These are phyloP conservation scores for Fagus crenata DNA, from an alignment of 306 rosid species.

Conservation along the genomic window DNA sequence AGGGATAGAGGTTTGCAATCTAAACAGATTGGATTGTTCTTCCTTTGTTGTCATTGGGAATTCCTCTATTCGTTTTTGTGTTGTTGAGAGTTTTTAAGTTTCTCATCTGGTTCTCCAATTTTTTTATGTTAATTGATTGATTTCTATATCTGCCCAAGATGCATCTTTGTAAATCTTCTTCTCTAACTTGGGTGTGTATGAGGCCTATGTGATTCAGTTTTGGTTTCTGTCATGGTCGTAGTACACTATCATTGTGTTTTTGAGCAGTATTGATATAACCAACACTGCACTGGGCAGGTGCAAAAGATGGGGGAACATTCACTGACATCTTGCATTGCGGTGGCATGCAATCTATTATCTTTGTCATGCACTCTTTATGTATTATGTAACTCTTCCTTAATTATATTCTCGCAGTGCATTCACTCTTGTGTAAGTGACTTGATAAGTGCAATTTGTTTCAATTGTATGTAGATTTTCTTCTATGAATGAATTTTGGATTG, in stretches of 20 bases:
- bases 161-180: neutral
- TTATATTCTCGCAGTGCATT: neutral
- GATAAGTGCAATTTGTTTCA: neutral
- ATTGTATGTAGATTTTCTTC: neutral
- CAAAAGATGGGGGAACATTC: constrained; percentile 3
- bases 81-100: constrained; percentile 10
- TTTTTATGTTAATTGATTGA: neutral
- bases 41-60: neutral
- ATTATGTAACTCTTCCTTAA: neutral
- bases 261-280: neutral
- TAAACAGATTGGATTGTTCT: neutral
- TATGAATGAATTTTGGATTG: constrained; percentile 7
- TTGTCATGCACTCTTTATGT: neutral
- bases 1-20: neutral
- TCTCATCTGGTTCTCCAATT: neutral
- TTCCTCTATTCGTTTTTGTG: constrained; percentile 16
- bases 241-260: neutral
- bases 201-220: neutral
- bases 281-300: neutral
- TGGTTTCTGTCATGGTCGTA: neutral
- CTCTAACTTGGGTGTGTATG: neutral
- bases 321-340: neutral
- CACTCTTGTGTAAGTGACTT: neutral
- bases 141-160: neutral
- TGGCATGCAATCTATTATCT: neutral